Conservation (phyloP, 129 eudicot genomes). For the Helianthus tuberosus region DNA sequence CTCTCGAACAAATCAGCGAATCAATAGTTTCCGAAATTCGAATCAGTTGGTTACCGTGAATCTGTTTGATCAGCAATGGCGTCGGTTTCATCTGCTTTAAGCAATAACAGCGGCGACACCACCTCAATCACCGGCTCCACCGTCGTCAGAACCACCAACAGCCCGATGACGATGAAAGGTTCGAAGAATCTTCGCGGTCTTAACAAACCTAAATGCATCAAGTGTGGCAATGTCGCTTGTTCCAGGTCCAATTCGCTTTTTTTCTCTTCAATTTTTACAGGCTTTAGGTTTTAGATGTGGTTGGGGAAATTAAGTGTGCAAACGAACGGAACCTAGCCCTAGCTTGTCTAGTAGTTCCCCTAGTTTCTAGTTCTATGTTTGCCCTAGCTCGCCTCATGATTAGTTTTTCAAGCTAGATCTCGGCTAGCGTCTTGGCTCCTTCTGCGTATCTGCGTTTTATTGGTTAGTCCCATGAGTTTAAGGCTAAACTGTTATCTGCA, state of each 20-base stretch:
- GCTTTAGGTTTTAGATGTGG: neutral
- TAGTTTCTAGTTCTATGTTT: no score
- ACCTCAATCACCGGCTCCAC: constrained; percentile 29
- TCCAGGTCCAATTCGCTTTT: constrained; percentile 58
- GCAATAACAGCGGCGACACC: constrained; percentile 48
- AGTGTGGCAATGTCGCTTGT: constrained; percentile 97
- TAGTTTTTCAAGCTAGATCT: no score
- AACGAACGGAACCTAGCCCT: no score
- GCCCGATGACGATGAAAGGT: constrained; percentile 22
- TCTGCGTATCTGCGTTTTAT: no score
- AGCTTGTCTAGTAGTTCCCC: no score
- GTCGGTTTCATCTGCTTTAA: constrained; percentile 71
- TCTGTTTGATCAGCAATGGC: constrained; percentile 42
- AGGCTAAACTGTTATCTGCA: no score
- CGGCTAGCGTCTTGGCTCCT: no score
- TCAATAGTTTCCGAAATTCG: no score
- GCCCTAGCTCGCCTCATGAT: no score
- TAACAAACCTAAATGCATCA: constrained; percentile 92
- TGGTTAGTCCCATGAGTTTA: no score
- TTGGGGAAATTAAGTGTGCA: neutral
- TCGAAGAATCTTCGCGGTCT: constrained; percentile 79
- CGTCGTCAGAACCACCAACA: constrained; percentile 24
- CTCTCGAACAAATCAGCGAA: no score
- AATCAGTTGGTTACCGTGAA: no score
- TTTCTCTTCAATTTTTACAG: neutral